Evolutionary conservation across 345 rosid species (phyloP).

Genomic region (Syzygium grande): DNA sequence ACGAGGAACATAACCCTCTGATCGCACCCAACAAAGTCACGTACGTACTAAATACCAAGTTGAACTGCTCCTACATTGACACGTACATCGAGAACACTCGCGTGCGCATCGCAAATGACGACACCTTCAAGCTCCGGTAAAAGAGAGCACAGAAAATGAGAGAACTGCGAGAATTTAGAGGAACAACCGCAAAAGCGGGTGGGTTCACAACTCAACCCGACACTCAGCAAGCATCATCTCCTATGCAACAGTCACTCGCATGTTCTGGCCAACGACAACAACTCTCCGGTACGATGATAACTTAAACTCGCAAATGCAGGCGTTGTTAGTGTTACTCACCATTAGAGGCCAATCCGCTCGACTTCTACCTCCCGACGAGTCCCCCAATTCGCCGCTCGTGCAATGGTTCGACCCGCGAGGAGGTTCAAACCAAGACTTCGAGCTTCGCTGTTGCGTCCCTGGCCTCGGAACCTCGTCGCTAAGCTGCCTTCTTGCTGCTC

Average conservation of each 20-base stretch:
- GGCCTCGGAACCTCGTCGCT: neutral
- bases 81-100: neutral
- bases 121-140: neutral
- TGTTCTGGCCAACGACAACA: neutral
- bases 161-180: neutral
- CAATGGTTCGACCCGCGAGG: neutral
- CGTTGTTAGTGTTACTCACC: neutral
- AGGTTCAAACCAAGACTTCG: neutral
- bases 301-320: neutral
- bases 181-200: neutral
- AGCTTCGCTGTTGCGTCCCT: neutral
- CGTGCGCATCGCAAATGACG: neutral
- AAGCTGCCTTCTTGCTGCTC: neutral
- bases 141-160: neutral
- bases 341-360: neutral
- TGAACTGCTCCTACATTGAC: neutral
- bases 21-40: neutral
- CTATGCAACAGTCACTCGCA: neutral
- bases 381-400: neutral
- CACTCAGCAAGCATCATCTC: neutral
- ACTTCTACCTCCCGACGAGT: neutral
- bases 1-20: neutral
- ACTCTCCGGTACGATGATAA: neutral
- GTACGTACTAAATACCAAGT: neutral
- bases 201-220: neutral